phyloP scores from a whole-genome alignment of 805 yeast species.

The Lachancea fermentati region DNA sequence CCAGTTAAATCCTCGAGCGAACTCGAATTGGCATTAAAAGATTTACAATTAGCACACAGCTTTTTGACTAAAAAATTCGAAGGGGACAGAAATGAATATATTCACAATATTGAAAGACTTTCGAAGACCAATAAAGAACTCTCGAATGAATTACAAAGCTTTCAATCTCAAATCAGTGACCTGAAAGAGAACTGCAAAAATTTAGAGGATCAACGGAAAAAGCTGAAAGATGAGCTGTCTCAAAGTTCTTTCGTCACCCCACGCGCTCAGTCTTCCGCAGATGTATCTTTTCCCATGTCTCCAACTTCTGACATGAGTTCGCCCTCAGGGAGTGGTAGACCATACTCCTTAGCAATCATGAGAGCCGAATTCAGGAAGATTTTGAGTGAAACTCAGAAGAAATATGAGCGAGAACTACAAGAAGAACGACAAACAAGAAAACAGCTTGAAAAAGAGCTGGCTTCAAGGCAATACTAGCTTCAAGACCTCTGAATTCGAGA shows the following conservation, averaged over 20 bases:
- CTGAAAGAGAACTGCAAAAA: slow-evolving; percentile 18
- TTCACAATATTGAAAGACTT: slow-evolving; percentile 47
- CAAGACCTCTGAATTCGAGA: background rate
- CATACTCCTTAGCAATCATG: slow-evolving; percentile 48
- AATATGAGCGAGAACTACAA: slow-evolving; percentile 52
- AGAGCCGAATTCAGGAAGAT: slow-evolving; percentile 64
- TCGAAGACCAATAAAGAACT: slow-evolving; percentile 45
- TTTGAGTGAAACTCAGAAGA: slow-evolving; percentile 54
- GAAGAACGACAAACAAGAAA: slow-evolving; percentile 50
- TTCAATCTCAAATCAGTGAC: slow-evolving; percentile 33
- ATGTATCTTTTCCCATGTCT: slow-evolving; percentile 12
- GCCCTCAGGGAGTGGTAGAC: slow-evolving; percentile 20
- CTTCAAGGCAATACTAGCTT: slow-evolving; percentile 11
- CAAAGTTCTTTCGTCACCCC: slow-evolving; percentile 19
- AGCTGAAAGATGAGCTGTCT: slow-evolving; percentile 35
- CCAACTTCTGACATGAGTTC: slow-evolving; percentile 15
- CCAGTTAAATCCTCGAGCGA: slow-evolving; percentile 9
- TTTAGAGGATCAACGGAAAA: slow-evolving; percentile 10
- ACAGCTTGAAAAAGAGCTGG: slow-evolving; percentile 39
- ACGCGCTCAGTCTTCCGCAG: slow-evolving; percentile 18
- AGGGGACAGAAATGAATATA: slow-evolving; percentile 53
- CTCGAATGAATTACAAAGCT: slow-evolving; percentile 45
- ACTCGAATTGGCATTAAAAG: slow-evolving; percentile 56
- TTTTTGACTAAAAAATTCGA: slow-evolving; percentile 64
- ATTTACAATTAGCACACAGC: slow-evolving; percentile 65